Evolutionary conservation across 2,329 filamentous ascomycete genomes (phyloP).

Genomic region (Colletotrichum sublineola): DNA sequence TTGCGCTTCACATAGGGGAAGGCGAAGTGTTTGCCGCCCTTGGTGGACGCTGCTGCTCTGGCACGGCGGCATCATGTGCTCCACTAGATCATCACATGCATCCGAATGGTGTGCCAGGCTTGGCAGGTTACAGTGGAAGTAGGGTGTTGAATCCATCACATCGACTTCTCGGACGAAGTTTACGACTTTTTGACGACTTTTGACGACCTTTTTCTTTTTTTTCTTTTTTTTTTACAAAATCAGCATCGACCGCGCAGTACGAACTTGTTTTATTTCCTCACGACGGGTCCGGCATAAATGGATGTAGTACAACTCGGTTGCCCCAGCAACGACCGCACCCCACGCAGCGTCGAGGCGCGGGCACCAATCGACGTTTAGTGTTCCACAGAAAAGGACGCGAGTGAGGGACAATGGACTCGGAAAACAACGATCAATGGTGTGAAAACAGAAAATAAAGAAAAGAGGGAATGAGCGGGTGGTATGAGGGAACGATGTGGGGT

Average conservation of each 20-base stretch:
- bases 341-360: background rate
- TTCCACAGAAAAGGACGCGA: background rate
- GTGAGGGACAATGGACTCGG: conserved; percentile 23
- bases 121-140: background rate
- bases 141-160: conserved; percentile 13
- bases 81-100: background rate
- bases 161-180: conserved; percentile 33
- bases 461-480: background rate
- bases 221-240: conserved; percentile 28
- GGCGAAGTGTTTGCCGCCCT: conserved; percentile 33
- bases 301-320: background rate
- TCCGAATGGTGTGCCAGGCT: background rate
- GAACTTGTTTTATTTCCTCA: conserved; percentile 15
- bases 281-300: background rate
- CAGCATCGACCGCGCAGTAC: conserved; percentile 38
- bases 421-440: conserved; percentile 31
- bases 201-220: conserved; percentile 21
- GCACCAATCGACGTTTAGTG: background rate
- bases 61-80: background rate
- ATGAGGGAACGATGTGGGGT: conserved; percentile 8
- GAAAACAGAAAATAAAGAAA: conserved; percentile 16
- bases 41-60: conserved; percentile 13
- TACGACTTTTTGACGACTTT: conserved; percentile 42
- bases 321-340: background rate
- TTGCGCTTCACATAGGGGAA: conserved; percentile 35